Percentiles rank a stretch among this genome's conserved stretches.
phyloP scores from a whole-genome alignment of 2,329 filamentous ascomycete genomes.

The Arthrobotrys conoides region DNA sequence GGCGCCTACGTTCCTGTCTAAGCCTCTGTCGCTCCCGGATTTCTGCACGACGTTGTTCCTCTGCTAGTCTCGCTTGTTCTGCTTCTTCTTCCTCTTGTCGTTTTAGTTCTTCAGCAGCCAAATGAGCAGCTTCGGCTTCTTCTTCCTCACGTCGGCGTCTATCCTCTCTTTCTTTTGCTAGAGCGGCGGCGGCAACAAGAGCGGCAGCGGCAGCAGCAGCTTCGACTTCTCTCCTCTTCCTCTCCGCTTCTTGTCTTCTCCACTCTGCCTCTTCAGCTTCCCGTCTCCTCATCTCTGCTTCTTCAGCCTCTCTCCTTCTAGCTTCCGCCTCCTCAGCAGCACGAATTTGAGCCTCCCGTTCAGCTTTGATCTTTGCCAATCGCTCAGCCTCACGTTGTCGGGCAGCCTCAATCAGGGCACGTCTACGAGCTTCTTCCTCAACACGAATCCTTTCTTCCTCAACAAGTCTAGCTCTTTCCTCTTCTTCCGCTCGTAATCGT shows the following conservation, averaged over 20 bases:
- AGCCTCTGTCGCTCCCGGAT: slow-evolving; percentile 45
- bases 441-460: slow-evolving; percentile 39
- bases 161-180: slow-evolving; percentile 45
- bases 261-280: slow-evolving; percentile 22
- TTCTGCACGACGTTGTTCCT: slow-evolving; percentile 48
- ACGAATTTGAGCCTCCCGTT: slow-evolving; percentile 32
- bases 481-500: slow-evolving; percentile 21
- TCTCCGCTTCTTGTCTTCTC: slow-evolving; percentile 9
- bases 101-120: slow-evolving; percentile 27
- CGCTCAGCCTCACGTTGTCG: slow-evolving; percentile 51
- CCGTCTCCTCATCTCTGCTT: slow-evolving; percentile 3
- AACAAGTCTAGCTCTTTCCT: slow-evolving; percentile 35
- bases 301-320: slow-evolving; percentile 10
- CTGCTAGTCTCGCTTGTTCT: slow-evolving; percentile 28
- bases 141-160: slow-evolving; percentile 50
- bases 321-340: slow-evolving; percentile 34
- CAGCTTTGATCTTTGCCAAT: slow-evolving; percentile 28
- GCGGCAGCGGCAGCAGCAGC: slow-evolving; percentile 40
- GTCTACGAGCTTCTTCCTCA: slow-evolving; percentile 51
- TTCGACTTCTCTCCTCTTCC: slow-evolving; percentile 37
- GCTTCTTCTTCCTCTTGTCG: slow-evolving; percentile 30
- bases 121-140: slow-evolving; percentile 24
- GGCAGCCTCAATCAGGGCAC: slow-evolving; percentile 41
- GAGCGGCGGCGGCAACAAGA: slow-evolving; percentile 17
- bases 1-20: slow-evolving; percentile 46